Evolutionary conservation across 768 basidiomycete genomes (phyloP), one percentile per base, ranked within the genome.

Genomic region (Suillus tomentosus): DNA sequence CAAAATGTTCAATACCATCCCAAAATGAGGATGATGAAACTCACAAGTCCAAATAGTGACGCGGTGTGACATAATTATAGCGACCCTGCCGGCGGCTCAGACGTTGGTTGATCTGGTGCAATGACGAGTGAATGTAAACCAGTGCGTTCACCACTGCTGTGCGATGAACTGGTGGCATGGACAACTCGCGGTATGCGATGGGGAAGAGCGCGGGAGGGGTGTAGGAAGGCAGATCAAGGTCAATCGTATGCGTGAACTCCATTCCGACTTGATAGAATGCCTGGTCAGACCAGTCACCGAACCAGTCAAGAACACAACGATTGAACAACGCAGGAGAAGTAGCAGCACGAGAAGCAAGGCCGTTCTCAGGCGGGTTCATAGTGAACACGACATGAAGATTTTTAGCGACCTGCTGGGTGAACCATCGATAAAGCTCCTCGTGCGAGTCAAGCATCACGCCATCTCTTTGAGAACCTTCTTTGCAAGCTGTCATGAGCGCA

Each of bases 331-430:
- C 97, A 9, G 97, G 97, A 1, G 97, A 99, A 0, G 97, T 98
- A 3, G 96, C 97, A 13, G 95, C 97, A 56, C 95, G 86, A 22
- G 95, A 96, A 8, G 95, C 96, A 19, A 99, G 84, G 34, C 96
- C 97, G 63, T 96, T 95, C 70, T 95, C 89, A 0, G 96, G 96
- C 50, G 95, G 97, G 69, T 98, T 99, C 96, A 99, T 99, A 19
- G 96, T 99, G 80, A 99, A 99, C 10, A 99, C 97, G 40, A 99
- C 96, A 70, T 99, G 97, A 2, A 99, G 81, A 76, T 99, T 99
- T 76, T 94, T 93, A 9, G 97, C 95, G 48, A 99, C 96, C 78
- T 99, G 97, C 67, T 94, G 90, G 5, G 97, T 99, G 78, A 99
- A 99, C 97, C 97, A 99, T 51, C 91, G 88, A 76, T 99, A 98